Percentiles rank a stretch among this genome's conserved stretches.
phyloP scores from a whole-genome alignment of 192 early-diverging fungal genomes.

The Fimicolochytrium jonesii region DNA sequence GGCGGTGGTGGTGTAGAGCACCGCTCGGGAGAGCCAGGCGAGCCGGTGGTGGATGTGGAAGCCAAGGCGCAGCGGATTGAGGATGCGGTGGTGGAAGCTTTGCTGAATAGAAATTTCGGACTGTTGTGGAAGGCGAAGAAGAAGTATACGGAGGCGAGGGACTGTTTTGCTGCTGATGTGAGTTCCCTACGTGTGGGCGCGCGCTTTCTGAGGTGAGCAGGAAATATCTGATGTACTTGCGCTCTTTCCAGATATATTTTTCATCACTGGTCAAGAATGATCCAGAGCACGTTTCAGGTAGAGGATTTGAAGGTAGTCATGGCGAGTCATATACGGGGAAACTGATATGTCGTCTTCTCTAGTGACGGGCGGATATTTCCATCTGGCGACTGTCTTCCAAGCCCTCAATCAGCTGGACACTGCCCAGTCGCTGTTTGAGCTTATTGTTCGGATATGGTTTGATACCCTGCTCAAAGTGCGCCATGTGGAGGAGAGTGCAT shows the following conservation, averaged over 20 bases:
- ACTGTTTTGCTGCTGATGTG: slow-evolving; percentile 45
- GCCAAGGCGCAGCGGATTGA: slow-evolving; percentile 27
- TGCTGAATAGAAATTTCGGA: slow-evolving; percentile 56
- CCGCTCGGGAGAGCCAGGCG: too few relatives aligned
- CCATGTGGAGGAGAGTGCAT: neutral
- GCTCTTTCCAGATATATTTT: slow-evolving; percentile 35
- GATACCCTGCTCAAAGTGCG: slow-evolving; percentile 13
- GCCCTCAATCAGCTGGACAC: slow-evolving; percentile 26
- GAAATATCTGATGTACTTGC: slow-evolving; percentile 2
- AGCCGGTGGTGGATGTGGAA: neutral
- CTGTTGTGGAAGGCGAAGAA: slow-evolving; percentile 43
- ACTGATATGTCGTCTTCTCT: neutral
- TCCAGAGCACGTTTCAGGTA: slow-evolving; percentile 41
- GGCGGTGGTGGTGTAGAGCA: too few relatives aligned
- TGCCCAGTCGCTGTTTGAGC: slow-evolving; percentile 40
- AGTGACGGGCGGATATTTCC: slow-evolving; percentile 54
- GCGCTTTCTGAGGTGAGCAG: slow-evolving; percentile 6
- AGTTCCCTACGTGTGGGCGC: neutral
- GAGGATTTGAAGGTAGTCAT: neutral
- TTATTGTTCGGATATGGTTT: slow-evolving; percentile 43
- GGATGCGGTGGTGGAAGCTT: slow-evolving; percentile 29
- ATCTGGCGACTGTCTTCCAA: slow-evolving; percentile 48
- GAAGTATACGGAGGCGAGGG: slow-evolving; percentile 35
- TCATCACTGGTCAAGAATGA: slow-evolving; percentile 35
- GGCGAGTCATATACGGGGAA: neutral